Evolutionary conservation across 164 flowering plant genomes (phyloP), one percentile per base, ranked within the genome.

Genomic region (Taxillus chinensis): DNA sequence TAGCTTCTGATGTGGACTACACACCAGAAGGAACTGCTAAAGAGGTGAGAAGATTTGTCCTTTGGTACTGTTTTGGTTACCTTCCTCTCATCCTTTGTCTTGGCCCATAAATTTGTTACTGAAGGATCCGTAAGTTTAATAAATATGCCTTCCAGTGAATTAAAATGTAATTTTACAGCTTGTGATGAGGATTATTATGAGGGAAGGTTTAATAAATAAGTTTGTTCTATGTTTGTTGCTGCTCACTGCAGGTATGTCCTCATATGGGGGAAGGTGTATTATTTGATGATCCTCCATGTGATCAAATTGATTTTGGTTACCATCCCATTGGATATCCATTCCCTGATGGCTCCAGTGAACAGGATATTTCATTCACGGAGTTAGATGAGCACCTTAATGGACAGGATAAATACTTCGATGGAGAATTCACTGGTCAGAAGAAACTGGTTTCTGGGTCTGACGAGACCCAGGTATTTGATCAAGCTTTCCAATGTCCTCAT

Each of bases 261-360:
- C 7, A 14, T 11, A 45, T 13, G 41, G 63, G 59, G 55, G 65
- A 42, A 55, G 53, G 57, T 45, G 53, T 64, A 2, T 15, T 43
- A 12, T 39, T 50, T 6, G 51, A 37, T 61, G 68, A 64, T 5
- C 65, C 67, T 9, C 15, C 27, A 6, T 48, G 27, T 61, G 64
- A 42, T 59, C 67, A 66, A 55, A 27, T 55, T 56, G 73, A 71
- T 67, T 77, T 77, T 69, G 80, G 80, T 43, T 59, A 71, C 40
- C 38, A 63, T 41, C 55, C 53, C 7, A 39, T 50, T 59, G 78
- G 75, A n/a, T 55, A 68, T 7, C 63, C 12, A 48, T 76, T 76
- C 56, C 75, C 55, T 55, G 81, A 73, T 68, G 81, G 81, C 27
- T 64, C 73, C 5, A 39, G 70, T 66, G 75, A 73, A 60, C 73